Evolutionary conservation across 192 early-diverging fungal species (phyloP).

Genomic region (Coemansia sp.): DNA sequence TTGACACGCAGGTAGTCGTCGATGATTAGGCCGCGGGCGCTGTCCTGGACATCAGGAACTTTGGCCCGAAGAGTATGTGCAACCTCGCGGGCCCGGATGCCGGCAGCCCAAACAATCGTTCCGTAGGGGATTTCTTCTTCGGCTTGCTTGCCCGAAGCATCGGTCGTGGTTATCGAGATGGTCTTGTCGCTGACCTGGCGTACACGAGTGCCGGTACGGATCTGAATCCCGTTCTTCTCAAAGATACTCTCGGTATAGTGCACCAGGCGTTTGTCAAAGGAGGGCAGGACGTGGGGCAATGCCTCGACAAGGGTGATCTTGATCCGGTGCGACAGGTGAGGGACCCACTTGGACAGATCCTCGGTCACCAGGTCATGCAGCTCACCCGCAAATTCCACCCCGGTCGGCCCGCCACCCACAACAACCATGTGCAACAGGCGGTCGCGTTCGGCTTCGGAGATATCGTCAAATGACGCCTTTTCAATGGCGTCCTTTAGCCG

Average conservation of each 20-base stretch:
- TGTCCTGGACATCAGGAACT: slow-evolving; percentile 41
- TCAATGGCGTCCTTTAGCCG: slow-evolving; percentile 77
- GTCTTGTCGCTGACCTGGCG: slow-evolving; percentile 52
- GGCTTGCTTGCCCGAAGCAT: slow-evolving; percentile 11
- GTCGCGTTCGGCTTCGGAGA: slow-evolving; percentile 58
- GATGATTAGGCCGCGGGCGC: slow-evolving; percentile 56
- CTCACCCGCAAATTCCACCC: slow-evolving; percentile 71
- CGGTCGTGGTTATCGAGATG: slow-evolving; percentile 51
- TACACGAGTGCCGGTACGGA: slow-evolving; percentile 61
- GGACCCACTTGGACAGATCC: slow-evolving; percentile 70
- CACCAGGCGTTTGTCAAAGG: slow-evolving; percentile 67
- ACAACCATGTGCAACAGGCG: slow-evolving; percentile 74
- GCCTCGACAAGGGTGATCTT: slow-evolving; percentile 74
- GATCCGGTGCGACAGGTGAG: slow-evolving; percentile 58
- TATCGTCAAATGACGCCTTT: slow-evolving; percentile 62
- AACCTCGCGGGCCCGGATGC: slow-evolving; percentile 58
- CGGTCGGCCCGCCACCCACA: slow-evolving; percentile 85
- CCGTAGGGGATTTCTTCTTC: slow-evolving; percentile 56
- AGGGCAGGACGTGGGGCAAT: slow-evolving; percentile 65
- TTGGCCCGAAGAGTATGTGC: slow-evolving; percentile 50
- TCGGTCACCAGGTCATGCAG: slow-evolving; percentile 79
- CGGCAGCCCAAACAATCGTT: slow-evolving; percentile 70
- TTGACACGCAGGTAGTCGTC: slow-evolving; percentile 62
- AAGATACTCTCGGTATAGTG: slow-evolving; percentile 73
- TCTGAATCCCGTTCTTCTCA: slow-evolving; percentile 64